These are phyloP conservation scores for Aspergillus pseudoviridinutans DNA, from an alignment of 2,329 filamentous ascomycete genomes.

Conservation along the genomic window DNA sequence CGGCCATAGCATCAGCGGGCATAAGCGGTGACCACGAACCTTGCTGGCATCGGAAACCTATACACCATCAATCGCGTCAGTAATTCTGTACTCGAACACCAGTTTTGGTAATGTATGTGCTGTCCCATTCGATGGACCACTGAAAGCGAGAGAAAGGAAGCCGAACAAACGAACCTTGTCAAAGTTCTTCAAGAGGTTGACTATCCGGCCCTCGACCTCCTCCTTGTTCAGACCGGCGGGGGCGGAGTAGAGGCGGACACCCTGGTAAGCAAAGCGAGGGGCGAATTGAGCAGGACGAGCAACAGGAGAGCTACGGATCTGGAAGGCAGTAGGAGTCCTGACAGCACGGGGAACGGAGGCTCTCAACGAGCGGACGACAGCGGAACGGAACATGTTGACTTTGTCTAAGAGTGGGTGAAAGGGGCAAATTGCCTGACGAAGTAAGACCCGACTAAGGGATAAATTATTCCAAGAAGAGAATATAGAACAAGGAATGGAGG, in stretches of 20 bases:
- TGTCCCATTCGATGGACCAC: background rate
- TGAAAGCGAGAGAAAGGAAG: conserved; percentile 6
- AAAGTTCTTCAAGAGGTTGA: conserved; percentile 89
- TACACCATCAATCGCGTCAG: conserved; percentile 5
- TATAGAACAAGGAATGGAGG: conserved; percentile 16
- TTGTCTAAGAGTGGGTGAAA: conserved; percentile 7
- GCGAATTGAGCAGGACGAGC: conserved; percentile 57
- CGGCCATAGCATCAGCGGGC: background rate
- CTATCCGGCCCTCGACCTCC: conserved; percentile 87
- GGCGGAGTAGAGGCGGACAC: conserved; percentile 82
- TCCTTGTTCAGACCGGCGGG: conserved; percentile 71
- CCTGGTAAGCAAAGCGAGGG: conserved; percentile 62
- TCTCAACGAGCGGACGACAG: conserved; percentile 73
- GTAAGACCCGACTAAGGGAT: conserved; percentile 7
- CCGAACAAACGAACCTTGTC: conserved; percentile 69
- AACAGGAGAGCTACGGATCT: conserved; percentile 58
- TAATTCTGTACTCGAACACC: background rate
- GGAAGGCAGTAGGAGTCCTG: conserved; percentile 56
- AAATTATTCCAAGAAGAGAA: conserved; percentile 8
- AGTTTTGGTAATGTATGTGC: background rate
- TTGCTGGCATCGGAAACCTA: conserved; percentile 39
- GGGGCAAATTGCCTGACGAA: background rate
- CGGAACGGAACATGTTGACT: conserved; percentile 80
- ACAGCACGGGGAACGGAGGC: conserved; percentile 49
- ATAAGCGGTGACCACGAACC: conserved; percentile 22